Percentiles rank a stretch among this genome's conserved stretches.
phyloP scores from a whole-genome alignment of 441 rosid genomes.

The Francoa sonchifolia region DNA sequence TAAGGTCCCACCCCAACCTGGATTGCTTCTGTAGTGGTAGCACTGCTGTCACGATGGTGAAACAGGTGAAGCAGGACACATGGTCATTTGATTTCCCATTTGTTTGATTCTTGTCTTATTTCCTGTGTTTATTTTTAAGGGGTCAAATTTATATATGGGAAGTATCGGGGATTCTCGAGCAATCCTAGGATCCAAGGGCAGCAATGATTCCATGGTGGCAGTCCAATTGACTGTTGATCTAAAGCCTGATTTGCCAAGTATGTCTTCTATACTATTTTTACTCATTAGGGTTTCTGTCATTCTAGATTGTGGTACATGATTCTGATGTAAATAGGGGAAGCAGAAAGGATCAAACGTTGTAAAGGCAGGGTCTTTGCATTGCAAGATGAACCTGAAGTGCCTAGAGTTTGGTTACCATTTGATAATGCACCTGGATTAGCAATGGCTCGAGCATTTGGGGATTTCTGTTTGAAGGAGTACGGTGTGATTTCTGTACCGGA shows the following conservation, averaged over 20 bases:
- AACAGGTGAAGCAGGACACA: slow-evolving; percentile 45
- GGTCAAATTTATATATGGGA: slow-evolving; percentile 82
- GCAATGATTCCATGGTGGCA: slow-evolving; percentile 61
- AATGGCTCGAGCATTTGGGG: slow-evolving; percentile 99
- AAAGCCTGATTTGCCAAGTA: slow-evolving; percentile 96
- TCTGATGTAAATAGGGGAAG: slow-evolving; percentile 51
- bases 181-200: slow-evolving; percentile 73
- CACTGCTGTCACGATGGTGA: slow-evolving; percentile 78
- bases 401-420: slow-evolving; percentile 94
- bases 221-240: slow-evolving; percentile 84
- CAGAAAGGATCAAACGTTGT: slow-evolving; percentile 87
- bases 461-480: slow-evolving; percentile 93
- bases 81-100: neutral
- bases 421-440: slow-evolving; percentile 98
- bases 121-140: slow-evolving; percentile 25
- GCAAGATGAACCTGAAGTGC: slow-evolving; percentile 97
- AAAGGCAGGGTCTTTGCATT: slow-evolving; percentile 91
- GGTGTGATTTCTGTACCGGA: slow-evolving; percentile 95
- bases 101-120: slow-evolving; percentile 6
- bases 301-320: neutral
- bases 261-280: slow-evolving; percentile 12
- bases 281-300: too few relatives aligned
- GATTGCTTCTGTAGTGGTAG: slow-evolving; percentile 98
- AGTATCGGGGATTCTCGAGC: slow-evolving; percentile 94
- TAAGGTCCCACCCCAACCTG: slow-evolving; percentile 69